phyloP scores from a whole-genome alignment of 176 grass and related monocot genomes.

The Rhipidocladum racemiflorum region DNA sequence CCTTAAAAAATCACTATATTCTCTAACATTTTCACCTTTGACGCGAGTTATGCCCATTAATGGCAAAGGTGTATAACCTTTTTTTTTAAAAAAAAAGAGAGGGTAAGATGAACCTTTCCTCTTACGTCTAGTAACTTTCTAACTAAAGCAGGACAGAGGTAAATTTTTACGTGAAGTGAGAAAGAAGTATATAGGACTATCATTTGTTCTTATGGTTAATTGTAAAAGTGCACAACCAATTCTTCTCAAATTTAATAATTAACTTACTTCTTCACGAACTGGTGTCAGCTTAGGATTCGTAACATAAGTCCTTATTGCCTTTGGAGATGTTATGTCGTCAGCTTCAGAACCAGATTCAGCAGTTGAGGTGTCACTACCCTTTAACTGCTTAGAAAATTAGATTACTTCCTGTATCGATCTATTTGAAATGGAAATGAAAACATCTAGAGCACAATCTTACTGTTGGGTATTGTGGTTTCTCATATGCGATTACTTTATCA shows the following conservation, averaged over 20 bases:
- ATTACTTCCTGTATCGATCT: background rate
- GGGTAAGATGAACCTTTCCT: background rate
- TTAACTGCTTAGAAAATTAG: slow-evolving; percentile 28
- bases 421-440: background rate
- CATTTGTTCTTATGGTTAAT: background rate
- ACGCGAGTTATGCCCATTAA: background rate
- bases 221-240: background rate
- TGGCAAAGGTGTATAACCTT: background rate
- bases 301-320: slow-evolving; percentile 11
- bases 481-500: slow-evolving; percentile 42
- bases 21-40: background rate
- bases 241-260: background rate
- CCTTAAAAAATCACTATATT: background rate
- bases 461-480: slow-evolving; percentile 28
- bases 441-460: slow-evolving; percentile 9
- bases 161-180: background rate
- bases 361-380: slow-evolving; percentile 45
- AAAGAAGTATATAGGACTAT: background rate
- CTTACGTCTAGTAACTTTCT: background rate
- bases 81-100: background rate
- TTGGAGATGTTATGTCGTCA: slow-evolving; percentile 35
- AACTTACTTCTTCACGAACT: slow-evolving; percentile 43
- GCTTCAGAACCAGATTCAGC: slow-evolving; percentile 46
- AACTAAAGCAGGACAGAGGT: background rate
- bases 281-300: slow-evolving; percentile 32